These are phyloP conservation scores for Theobroma grandiflorum DNA, from an alignment of 441 rosid species.

Conservation along the genomic window DNA sequence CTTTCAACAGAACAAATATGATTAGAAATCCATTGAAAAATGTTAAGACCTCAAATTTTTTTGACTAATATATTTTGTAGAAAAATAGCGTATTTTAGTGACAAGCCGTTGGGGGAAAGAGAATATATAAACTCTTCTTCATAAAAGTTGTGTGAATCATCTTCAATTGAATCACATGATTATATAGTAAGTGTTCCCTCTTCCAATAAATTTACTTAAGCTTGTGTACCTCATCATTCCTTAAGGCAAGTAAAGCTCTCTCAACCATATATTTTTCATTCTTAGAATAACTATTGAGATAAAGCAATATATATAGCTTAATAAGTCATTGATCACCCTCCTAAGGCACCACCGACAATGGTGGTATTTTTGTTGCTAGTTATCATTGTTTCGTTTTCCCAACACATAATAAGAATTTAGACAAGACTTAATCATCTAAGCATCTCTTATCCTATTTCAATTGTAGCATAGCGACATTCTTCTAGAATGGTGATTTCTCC, in stretches of 20 bases:
- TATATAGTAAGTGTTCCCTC: background rate
- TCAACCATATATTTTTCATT: background rate
- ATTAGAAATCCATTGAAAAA: no score
- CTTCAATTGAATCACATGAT: background rate
- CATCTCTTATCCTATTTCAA: background rate
- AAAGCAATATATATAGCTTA: background rate
- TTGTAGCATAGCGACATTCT: background rate
- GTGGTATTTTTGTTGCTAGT: background rate
- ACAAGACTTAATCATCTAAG: background rate
- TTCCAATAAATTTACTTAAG: background rate
- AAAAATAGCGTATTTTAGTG: background rate
- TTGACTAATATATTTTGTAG: no score
- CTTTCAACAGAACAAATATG: no score
- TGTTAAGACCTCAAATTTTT: no score
- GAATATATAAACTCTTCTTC: background rate
- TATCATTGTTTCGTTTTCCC: background rate
- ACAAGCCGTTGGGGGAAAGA: background rate
- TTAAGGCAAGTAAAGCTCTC: background rate
- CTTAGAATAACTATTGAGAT: background rate
- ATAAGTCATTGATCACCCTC: background rate
- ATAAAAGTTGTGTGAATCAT: background rate
- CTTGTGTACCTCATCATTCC: background rate
- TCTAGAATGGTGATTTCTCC: background rate
- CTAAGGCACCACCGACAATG: background rate
- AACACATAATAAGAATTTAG: background rate